phyloP scores from a whole-genome alignment of 805 yeast species.

The Hagleromyces aurorensis region DNA sequence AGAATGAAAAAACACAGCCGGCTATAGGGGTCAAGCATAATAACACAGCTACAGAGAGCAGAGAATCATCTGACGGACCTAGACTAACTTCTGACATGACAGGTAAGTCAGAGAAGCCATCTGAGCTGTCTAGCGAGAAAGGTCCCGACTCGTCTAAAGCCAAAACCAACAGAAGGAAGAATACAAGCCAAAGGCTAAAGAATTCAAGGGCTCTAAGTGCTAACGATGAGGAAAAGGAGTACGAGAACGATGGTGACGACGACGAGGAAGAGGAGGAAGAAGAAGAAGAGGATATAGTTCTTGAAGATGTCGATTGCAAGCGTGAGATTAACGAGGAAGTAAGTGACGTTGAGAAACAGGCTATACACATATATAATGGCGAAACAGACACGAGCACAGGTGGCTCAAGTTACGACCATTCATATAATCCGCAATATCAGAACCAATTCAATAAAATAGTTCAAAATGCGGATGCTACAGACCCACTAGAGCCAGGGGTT shows the following conservation, averaged over 20 bases:
- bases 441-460: conserved; percentile 3
- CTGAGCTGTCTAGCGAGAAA: not conserved
- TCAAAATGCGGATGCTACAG: conserved; percentile 4
- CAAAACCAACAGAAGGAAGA: conserved; percentile 1
- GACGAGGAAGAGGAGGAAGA: conserved; percentile 7
- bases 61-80: too few relatives aligned
- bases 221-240: conserved; percentile 11
- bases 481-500: conserved; percentile 7
- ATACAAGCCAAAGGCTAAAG: conserved; percentile 2
- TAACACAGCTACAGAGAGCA: too few relatives aligned
- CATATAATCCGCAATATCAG: conserved; percentile 6
- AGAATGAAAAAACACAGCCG: too few relatives aligned
- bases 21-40: too few relatives aligned
- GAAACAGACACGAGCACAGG: conserved; percentile 27
- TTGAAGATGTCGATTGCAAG: conserved; percentile 10
- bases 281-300: conserved; percentile 10
- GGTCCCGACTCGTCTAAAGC: conserved; percentile 2
- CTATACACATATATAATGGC: conserved; percentile 19
- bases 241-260: conserved; percentile 3
- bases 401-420: conserved; percentile 13
- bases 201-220: conserved; percentile 1
- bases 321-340: conserved; percentile 15
- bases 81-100: too few relatives aligned
- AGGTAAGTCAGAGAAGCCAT: conserved; percentile 1
- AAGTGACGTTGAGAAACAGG: conserved; percentile 15